phyloP scores from a whole-genome alignment of 2,329 filamentous ascomycete genomes.

The Colletotrichum sp. region DNA sequence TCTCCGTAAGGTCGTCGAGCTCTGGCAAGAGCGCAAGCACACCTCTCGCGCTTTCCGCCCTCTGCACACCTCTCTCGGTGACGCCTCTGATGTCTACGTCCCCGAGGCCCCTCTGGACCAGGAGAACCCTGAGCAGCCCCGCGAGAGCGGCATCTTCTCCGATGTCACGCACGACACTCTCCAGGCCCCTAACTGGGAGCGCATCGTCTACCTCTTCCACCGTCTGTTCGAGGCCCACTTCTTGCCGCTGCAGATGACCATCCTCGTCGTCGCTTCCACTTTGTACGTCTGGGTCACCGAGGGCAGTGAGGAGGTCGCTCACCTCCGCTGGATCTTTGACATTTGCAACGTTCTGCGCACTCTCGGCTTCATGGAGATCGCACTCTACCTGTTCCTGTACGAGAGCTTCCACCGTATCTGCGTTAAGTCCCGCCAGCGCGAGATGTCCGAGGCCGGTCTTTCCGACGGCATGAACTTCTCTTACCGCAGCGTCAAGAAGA shows the following conservation, averaged over 20 bases:
- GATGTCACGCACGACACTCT: conserved; percentile 58
- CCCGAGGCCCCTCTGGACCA: conserved; percentile 48
- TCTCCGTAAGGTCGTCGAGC: conserved; percentile 60
- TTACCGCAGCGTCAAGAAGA: conserved; percentile 58
- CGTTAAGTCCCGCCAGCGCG: conserved; percentile 63
- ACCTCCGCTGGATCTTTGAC: conserved; percentile 63
- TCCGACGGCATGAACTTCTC: conserved; percentile 71
- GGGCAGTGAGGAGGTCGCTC: conserved; percentile 53
- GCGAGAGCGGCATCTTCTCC: conserved; percentile 59
- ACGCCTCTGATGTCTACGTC: conserved; percentile 51
- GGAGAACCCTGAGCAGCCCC: conserved; percentile 42
- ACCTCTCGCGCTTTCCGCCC: conserved; percentile 61
- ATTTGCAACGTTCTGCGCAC: conserved; percentile 66
- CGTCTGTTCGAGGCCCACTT: conserved; percentile 79
- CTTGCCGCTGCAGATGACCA: conserved; percentile 70
- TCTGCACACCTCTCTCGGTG: conserved; percentile 56
- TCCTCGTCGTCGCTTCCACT: conserved; percentile 67
- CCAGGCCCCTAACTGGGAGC: conserved; percentile 58
- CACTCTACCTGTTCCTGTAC: conserved; percentile 69
- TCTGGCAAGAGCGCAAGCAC: conserved; percentile 63
- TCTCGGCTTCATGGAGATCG: conserved; percentile 66
- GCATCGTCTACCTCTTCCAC: conserved; percentile 64
- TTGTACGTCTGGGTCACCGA: conserved; percentile 63
- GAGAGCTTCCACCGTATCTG: conserved; percentile 70
- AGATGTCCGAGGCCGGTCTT: conserved; percentile 70